A percentile compares a stretch with the other conserved stretches of the same genome.
These are phyloP conservation scores for Phlebopus sp. DNA, from an alignment of 1,284 basidiomycete species.

Conservation along the genomic window DNA sequence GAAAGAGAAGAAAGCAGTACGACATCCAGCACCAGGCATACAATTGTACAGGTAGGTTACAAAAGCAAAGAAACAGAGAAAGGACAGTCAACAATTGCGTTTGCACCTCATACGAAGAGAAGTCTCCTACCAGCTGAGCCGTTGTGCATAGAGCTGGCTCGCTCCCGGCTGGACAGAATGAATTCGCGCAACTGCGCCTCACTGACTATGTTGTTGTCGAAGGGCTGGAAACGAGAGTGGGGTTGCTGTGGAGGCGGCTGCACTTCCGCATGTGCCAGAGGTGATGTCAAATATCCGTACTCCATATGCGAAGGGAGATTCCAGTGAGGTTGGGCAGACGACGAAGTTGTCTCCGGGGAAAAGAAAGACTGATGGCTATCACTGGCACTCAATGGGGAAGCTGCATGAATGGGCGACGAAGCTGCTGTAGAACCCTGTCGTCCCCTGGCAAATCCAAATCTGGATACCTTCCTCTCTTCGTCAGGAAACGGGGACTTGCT, in stretches of 20 bases:
- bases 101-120: constrained; percentile 39
- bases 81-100: constrained; percentile 34
- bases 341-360: constrained; percentile 38
- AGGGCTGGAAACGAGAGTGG: constrained; percentile 52
- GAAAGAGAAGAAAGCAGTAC: constrained; percentile 15
- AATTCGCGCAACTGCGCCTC: constrained; percentile 74
- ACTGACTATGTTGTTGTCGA: constrained; percentile 54
- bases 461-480: constrained; percentile 74
- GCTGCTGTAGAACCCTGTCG: constrained; percentile 56
- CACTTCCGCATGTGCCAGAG: constrained; percentile 47
- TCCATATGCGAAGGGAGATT: constrained; percentile 43
- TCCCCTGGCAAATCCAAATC: constrained; percentile 81
- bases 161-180: constrained; percentile 65
- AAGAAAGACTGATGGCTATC: constrained; percentile 51
- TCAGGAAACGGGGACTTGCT: constrained; percentile 35
- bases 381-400: constrained; percentile 53
- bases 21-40: not conserved
- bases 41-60: constrained; percentile 21
- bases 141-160: constrained; percentile 36
- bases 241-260: constrained; percentile 30
- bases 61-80: constrained; percentile 18
- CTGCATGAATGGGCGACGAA: constrained; percentile 57
- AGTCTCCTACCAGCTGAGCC: constrained; percentile 48
- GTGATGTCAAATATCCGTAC: constrained; percentile 43
- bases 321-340: constrained; percentile 46